Evolutionary conservation across 169 alveolate species (phyloP), one percentile per base, ranked within the genome.

Genomic region (Eimeria necatrix): DNA sequence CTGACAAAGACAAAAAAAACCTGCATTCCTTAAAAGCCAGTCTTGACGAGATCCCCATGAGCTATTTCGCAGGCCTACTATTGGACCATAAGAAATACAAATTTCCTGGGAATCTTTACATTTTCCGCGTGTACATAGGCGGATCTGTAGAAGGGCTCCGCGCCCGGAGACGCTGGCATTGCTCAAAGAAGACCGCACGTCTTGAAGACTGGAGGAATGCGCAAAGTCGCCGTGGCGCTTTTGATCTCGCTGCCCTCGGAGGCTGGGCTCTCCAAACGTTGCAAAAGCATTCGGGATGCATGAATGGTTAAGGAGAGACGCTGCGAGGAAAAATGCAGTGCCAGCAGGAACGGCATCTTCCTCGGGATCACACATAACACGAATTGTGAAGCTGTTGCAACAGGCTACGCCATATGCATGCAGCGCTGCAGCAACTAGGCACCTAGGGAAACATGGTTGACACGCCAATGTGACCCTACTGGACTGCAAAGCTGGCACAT

Each of bases 311-410:
- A 81, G 71, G 20, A 81, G 73, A 26, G 90, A 81, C 32, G 90
- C 90, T 51, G 52, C 73, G 24, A 81, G 90, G 74, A 81, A 81
- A 24, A 81, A n/a, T n/a, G 90, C 90, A 81, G 90, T 81, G 59
- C 90, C 90, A 52, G 90, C 90, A 49, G 73, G 53, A 8, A 81
- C 56, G 16, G 74, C 90, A 8, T 81, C 90, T 22, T 81, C 90
- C 24, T 81, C 90, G 12, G 90, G 90, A 24, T 81, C 90, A 81
- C 90, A 81, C 3, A 32, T 24, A 81, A 81, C 90, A 12, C 90
- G 74, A 22, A 81, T 51, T 81, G 90, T 81, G 90, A 81, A 81
- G 90, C 74, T 81, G 53, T 81, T 81, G 90, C 90, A 81, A 22
- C 74, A 81, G 16, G 90, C 73, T 24, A 81, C 90, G 59, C 90